Base-by-base conservation (phyloP, 352 stramenopile species). In the Globisporangium parvum region DNA sequence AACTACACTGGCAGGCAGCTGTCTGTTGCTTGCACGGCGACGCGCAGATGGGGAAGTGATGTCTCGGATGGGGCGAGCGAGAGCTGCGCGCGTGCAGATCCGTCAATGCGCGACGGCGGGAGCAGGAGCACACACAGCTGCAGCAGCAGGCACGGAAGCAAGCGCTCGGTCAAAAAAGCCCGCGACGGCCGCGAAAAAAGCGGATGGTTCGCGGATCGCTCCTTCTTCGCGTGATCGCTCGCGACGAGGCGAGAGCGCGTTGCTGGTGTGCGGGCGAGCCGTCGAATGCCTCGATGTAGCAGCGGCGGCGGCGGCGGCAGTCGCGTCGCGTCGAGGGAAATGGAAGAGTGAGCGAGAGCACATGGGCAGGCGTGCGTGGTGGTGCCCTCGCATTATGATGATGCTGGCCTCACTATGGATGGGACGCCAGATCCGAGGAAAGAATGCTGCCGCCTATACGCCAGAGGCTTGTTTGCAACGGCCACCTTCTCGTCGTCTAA, bases 161-260 rank as follows among this genome's bases (percentile, higher is more conserved):
- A 3, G 6, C 23, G n/a, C n/a, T n/a, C n/a, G n/a, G n/a, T 31
- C n/a, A 50, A 50, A 51, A 51, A 39, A 24, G 45, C 14, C 52
- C 23, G 21, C 24, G 23, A 33, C 31, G 28, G 15, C 23, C 31
- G 31, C 31, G 31, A 37, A 41, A 51, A 62, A 51, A 55, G 47
- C 37, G 47, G 55, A 56, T 62, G 47, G 49, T 56, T 62, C 48
- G 28, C 47, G 48, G 48, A 62, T 55, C 40, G 55, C 39, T 48
- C 41, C 46, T 47, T 37, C 35, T 60, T 60, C 54, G 54, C 49
- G 23, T 39, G 47, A 51, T 55, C 55, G 47, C 39, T 45, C 39
- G 39, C 39, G 39, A 20, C 3, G 9, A 45, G 39, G 18, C 14
- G 1, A 21, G 39, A 45, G 39, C 9, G 39, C 11, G 31, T 2